These are phyloP conservation scores for Elsinoe batatas DNA, from an alignment of 2,329 filamentous ascomycete species.

Conservation along the genomic window DNA sequence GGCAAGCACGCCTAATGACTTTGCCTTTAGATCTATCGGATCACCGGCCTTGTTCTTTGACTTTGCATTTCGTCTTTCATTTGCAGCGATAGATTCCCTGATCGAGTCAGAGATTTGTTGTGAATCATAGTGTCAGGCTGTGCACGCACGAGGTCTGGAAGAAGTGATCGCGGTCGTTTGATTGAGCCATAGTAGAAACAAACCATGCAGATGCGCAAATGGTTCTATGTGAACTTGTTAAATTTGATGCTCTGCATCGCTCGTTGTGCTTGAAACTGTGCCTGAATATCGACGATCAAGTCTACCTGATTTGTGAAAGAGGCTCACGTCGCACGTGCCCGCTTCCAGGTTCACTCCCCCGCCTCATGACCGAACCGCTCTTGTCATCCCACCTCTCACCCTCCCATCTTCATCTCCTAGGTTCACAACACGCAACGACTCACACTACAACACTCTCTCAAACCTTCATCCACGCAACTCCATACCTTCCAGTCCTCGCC, in stretches of 20 bases:
- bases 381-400: no score
- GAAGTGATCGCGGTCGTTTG: slow-evolving; percentile 68
- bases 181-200: slow-evolving; percentile 50
- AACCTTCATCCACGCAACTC: slow-evolving; percentile 1
- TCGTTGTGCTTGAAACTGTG: neutral
- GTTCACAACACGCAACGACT: neutral
- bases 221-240: no score
- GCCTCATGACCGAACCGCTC: no score
- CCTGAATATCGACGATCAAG: no score
- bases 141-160: slow-evolving; percentile 76
- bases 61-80: slow-evolving; percentile 57
- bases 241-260: no score
- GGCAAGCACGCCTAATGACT: slow-evolving; percentile 64
- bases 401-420: neutral
- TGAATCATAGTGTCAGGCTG: slow-evolving; percentile 8
- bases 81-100: slow-evolving; percentile 40
- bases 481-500: slow-evolving; percentile 23
- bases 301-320: no score
- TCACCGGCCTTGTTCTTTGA: slow-evolving; percentile 74
- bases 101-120: slow-evolving; percentile 20
- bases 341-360: no score
- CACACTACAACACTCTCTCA: neutral
- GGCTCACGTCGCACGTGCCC: no score
- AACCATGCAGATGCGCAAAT: no score
- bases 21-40: slow-evolving; percentile 72